Evolutionary conservation across 2,329 filamentous ascomycete species (phyloP), one percentile per base, ranked within the genome.

Genomic region (Xylariaceae sp.): DNA sequence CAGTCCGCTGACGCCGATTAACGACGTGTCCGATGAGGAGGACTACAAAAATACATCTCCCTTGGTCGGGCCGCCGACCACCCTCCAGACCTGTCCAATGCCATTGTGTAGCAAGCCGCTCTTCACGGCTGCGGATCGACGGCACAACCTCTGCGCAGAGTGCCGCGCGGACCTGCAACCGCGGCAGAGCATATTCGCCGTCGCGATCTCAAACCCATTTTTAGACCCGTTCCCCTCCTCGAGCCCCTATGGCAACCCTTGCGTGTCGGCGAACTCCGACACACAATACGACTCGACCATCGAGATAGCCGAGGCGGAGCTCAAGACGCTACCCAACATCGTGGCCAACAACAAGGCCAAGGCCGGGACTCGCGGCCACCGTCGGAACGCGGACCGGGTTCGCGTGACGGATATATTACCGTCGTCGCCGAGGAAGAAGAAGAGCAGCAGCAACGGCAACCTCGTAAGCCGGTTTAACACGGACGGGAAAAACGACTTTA

Each of bases 131-230:
- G 32, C 27, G 1, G 63, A 66, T 39, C 55, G 13, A 13, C 3
- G 23, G 24, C 57, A 63, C 13, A 65, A 67, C 30, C 52, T 67
- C 1, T 67, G 64, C 55, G 40, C 11, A 5, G 42, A 20, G 10
- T 67, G 65, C 58, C 60, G 55, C n/a, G 40, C 36, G 15, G 52
- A 60, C 8, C 51, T 63, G 27, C 63, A 60, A 42, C 62, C 59
- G 29, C 61, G 63, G 1, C 47, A 56, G n/a, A 66, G 64, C 55
- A 55, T 58, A 8, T 66, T 64, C 56, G 52, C 52, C 13, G 44
- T 23, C 1, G 47, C 45, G 13, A 20, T 53, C 26, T n/a, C 36
- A 9, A 48, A 47, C 15, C 35, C 42, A 4, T 35, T 37, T 11
- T 27, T 33, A 16, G 10, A 20, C 24, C 6, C 36, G 13, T 21